A percentile compares a stretch with the other conserved stretches of the same genome.
These are phyloP conservation scores for Pleurotus eryngii DNA, from an alignment of 768 basidiomycete genomes.

Conservation along the genomic window DNA sequence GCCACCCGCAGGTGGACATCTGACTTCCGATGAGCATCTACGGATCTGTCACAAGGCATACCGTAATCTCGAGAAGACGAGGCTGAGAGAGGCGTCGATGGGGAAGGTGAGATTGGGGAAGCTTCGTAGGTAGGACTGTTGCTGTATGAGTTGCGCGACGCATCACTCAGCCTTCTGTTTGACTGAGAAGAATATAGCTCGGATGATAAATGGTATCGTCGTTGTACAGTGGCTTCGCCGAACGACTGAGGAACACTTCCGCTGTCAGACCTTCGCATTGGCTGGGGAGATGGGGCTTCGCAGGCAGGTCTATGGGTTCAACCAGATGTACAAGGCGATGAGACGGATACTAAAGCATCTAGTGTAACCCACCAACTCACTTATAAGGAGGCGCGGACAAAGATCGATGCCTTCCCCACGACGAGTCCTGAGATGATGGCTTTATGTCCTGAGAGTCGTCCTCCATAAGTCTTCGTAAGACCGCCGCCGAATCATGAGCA, in stretches of 20 bases:
- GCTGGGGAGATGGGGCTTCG: background rate
- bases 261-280: background rate
- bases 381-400: slow-evolving; percentile 34
- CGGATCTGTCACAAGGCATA: too few species aligned
- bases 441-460: slow-evolving; percentile 38
- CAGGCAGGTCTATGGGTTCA: slow-evolving; percentile 2
- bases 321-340: slow-evolving; percentile 11
- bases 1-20: background rate
- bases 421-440: slow-evolving; percentile 22
- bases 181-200: background rate
- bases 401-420: slow-evolving; percentile 41
- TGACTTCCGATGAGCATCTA: background rate
- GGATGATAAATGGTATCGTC: too few species aligned
- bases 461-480: slow-evolving; percentile 58
- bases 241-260: background rate
- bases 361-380: slow-evolving; percentile 15
- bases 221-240: too few species aligned
- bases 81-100: slow-evolving; percentile 1
- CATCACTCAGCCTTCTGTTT: background rate
- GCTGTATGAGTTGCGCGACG: background rate
- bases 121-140: background rate
- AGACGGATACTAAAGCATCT: slow-evolving; percentile 9
- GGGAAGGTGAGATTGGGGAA: slow-evolving; percentile 3
- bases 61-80: background rate
- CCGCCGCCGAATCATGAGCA: slow-evolving; percentile 59